phyloP scores from a whole-genome alignment of 2,329 filamentous ascomycete genomes.

The Colletotrichum melonis region DNA sequence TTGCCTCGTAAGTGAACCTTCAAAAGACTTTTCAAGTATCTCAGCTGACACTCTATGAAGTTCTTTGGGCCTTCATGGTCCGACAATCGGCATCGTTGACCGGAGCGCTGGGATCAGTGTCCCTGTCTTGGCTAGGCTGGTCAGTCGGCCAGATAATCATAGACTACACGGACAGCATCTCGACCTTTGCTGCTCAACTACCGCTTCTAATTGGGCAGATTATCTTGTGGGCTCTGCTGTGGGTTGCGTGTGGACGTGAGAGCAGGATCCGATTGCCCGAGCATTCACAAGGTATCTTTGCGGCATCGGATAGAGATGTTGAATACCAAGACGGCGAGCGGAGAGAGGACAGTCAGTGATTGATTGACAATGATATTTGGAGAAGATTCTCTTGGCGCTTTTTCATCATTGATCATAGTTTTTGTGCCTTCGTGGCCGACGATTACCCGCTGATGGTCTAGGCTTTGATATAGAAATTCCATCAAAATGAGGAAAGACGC shows the following conservation, averaged over 20 bases:
- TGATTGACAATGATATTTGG: background rate
- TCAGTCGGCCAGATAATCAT: background rate
- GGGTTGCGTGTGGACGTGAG: background rate
- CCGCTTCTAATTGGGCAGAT: background rate
- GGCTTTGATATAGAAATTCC: background rate
- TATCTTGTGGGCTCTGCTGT: background rate
- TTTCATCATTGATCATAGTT: background rate
- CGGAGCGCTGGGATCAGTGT: background rate
- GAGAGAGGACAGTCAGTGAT: background rate
- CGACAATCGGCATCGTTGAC: background rate
- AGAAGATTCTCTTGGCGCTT: background rate
- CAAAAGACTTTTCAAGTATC: background rate
- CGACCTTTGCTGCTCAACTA: background rate
- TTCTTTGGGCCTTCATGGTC: background rate
- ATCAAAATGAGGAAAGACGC: background rate
- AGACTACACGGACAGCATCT: background rate
- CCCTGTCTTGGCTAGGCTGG: background rate
- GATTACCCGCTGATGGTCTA: no score
- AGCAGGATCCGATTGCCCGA: background rate
- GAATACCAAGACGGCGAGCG: background rate
- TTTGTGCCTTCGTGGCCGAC: background rate
- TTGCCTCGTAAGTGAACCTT: background rate
- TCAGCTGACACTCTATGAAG: background rate
- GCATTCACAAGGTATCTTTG: background rate
- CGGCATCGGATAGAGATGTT: background rate